phyloP scores from a whole-genome alignment of 1,284 basidiomycete genomes.

The Irpex rosettiformis region DNA sequence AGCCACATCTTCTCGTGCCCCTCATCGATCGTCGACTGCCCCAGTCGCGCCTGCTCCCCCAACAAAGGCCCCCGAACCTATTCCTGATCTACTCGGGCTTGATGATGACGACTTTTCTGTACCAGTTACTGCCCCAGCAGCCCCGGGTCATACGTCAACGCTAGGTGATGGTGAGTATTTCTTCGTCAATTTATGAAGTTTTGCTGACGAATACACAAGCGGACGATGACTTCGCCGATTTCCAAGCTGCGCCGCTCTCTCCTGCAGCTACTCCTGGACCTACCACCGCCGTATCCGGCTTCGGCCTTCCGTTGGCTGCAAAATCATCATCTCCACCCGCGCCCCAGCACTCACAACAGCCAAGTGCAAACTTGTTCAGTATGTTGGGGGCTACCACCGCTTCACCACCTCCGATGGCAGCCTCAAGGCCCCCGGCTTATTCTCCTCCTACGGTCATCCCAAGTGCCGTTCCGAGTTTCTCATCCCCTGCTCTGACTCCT shows the following conservation, averaged over 20 bases:
- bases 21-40: constrained; percentile 23
- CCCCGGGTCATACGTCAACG: constrained; percentile 21
- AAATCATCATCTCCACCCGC: constrained; percentile 19
- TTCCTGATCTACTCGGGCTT: constrained; percentile 51
- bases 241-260: constrained; percentile 73
- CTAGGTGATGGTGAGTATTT: constrained; percentile 40
- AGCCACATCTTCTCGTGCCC: constrained; percentile 20
- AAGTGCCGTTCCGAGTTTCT: constrained; percentile 15
- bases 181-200: constrained; percentile 5
- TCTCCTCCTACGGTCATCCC: constrained; percentile 16
- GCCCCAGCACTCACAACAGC: constrained; percentile 16
- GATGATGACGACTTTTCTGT: constrained; percentile 58
- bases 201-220: constrained; percentile 21
- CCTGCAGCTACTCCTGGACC: constrained; percentile 30
- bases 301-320: constrained; percentile 6
- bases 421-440: constrained; percentile 17
- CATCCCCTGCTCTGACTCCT: constrained; percentile 15
- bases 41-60: constrained; percentile 43
- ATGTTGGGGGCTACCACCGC: constrained; percentile 17
- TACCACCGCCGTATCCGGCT: constrained; percentile 33
- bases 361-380: constrained; percentile 21
- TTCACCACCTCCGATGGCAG: constrained; percentile 14
- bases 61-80: constrained; percentile 28
- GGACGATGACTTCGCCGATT: constrained; percentile 91
- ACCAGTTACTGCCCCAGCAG: constrained; percentile 11